Percentiles rank a stretch among this genome's conserved stretches.
Evolutionary conservation across 345 rosid species (phyloP).

Genomic region (Lagerstroemia speciosa): DNA sequence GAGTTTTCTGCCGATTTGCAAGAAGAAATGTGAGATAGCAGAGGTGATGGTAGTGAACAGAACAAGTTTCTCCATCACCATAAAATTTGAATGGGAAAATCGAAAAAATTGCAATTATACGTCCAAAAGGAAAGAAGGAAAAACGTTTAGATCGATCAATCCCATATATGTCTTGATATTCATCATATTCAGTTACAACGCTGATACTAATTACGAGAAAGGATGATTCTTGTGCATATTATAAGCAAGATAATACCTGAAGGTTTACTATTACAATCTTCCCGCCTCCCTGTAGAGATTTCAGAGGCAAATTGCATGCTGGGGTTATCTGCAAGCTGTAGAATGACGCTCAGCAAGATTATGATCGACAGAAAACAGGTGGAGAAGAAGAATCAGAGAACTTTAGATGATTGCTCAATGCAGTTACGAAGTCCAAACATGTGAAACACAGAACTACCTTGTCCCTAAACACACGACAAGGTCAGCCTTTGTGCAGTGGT

Average conservation of each 20-base stretch:
- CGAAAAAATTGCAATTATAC: not conserved
- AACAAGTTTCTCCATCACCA: too few species aligned
- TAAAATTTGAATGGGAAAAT: too few species aligned
- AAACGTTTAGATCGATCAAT: not conserved
- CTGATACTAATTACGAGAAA: not conserved
- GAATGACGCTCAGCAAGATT: not conserved
- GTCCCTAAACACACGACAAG: slow-evolving; percentile 90
- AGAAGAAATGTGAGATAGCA: not conserved
- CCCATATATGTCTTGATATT: not conserved
- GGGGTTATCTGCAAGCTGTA: slow-evolving; percentile 99
- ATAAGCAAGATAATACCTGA: slow-evolving; percentile 40
- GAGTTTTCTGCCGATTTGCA: slow-evolving; percentile 53
- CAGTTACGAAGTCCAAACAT: not conserved
- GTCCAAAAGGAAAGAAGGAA: not conserved
- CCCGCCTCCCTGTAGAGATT: slow-evolving; percentile 83
- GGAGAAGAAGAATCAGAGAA: slow-evolving; percentile 8
- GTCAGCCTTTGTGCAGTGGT: slow-evolving; percentile 85
- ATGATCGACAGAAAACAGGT: slow-evolving; percentile 7
- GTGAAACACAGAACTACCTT: slow-evolving; percentile 34
- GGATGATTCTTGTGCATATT: not conserved
- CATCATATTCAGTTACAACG: not conserved
- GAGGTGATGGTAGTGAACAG: not conserved
- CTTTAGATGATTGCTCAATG: not conserved
- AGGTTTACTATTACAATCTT: slow-evolving; percentile 90
- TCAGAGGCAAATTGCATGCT: slow-evolving; percentile 96